Percentiles rank a stretch among this genome's conserved stretches.
Conservation (phyloP, 345 rosid genomes). For the Camelina hispida region DNA sequence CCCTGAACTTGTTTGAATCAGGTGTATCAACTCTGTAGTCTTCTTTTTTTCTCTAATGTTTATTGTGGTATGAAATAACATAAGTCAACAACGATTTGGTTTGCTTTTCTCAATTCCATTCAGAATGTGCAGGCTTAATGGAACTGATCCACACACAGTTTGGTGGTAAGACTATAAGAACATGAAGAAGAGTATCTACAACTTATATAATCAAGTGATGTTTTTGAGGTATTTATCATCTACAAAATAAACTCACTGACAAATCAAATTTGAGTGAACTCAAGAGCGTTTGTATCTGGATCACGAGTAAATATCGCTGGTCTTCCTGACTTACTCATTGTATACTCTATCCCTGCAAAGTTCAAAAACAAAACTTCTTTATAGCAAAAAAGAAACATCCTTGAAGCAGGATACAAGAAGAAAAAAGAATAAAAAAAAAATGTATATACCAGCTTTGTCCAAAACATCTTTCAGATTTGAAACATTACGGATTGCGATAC, state of each 20-base stretch:
- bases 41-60: background rate
- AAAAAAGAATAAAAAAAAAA: slow-evolving; percentile 25
- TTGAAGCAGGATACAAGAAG: background rate
- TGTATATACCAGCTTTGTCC: slow-evolving; percentile 69
- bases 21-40: slow-evolving; percentile 22
- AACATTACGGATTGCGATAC: slow-evolving; percentile 80
- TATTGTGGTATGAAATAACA: background rate
- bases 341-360: slow-evolving; percentile 70
- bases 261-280: slow-evolving; percentile 76
- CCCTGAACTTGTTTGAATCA: slow-evolving; percentile 40
- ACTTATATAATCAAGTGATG: slow-evolving; percentile 6
- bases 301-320: slow-evolving; percentile 91
- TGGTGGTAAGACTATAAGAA: slow-evolving; percentile 2
- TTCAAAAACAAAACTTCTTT: background rate
- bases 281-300: slow-evolving; percentile 95
- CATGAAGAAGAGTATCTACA: slow-evolving; percentile 20
- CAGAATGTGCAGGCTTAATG: background rate
- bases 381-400: background rate
- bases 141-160: background rate
- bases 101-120: background rate
- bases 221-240: background rate
- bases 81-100: background rate
- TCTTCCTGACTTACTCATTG: slow-evolving; percentile 84
- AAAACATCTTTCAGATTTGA: slow-evolving; percentile 71
- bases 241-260: slow-evolving; percentile 12